phyloP scores from a whole-genome alignment of 306 rosid genomes.

The Pterocarpus santalinus region DNA sequence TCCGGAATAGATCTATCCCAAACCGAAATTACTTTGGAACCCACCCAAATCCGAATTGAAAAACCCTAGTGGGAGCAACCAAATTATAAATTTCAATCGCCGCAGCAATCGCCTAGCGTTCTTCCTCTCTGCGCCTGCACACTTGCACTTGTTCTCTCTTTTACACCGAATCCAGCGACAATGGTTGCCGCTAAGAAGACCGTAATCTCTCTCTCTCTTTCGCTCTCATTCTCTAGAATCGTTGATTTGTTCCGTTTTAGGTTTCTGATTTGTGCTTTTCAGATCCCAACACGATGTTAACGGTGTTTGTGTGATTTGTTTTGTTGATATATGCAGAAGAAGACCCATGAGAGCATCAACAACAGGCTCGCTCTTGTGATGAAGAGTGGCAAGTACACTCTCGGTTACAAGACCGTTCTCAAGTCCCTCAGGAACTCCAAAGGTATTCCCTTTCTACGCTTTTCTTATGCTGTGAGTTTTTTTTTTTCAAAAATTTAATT shows the following conservation, averaged over 20 bases:
- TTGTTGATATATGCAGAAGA: constrained; percentile 53
- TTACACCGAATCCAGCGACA: neutral
- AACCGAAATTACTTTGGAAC: neutral
- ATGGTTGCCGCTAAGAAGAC: constrained; percentile 81
- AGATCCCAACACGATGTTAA: neutral
- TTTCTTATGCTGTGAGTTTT: neutral
- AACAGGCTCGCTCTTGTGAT: constrained; percentile 90
- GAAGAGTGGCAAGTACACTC: constrained; percentile 87
- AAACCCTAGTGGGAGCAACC: constrained; percentile 31
- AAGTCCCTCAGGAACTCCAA: constrained; percentile 78
- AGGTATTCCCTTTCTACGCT: constrained; percentile 41
- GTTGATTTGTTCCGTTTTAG: neutral
- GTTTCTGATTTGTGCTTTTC: constrained; percentile 6
- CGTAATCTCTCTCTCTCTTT: constrained; percentile 28
- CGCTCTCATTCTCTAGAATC: no score
- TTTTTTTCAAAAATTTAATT: no score
- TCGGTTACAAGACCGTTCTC: constrained; percentile 84
- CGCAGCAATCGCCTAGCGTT: neutral
- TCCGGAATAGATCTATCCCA: neutral
- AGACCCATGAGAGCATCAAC: constrained; percentile 91
- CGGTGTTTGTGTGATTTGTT: neutral
- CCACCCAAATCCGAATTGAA: neutral
- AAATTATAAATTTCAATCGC: neutral
- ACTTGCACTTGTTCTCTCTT: neutral
- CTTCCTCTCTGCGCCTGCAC: neutral